Percentiles rank a stretch among this genome's conserved stretches.
phyloP scores from a whole-genome alignment of 2,329 filamentous ascomycete genomes.

The Cladophialophora chaetospira region DNA sequence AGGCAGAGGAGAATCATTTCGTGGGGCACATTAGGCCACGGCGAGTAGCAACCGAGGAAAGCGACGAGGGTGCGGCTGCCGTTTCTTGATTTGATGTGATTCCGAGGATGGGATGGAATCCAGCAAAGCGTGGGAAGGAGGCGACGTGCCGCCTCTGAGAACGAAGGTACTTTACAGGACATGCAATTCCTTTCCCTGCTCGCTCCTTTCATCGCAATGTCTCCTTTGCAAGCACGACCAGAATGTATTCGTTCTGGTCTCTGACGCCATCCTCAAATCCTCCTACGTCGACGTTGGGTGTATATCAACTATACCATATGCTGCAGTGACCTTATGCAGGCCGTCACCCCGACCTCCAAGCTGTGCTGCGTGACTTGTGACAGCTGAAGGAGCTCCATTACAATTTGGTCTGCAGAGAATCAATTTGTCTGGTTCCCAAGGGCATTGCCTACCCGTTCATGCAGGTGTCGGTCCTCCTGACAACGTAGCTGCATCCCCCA shows the following conservation, averaged over 20 bases:
- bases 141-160: not conserved
- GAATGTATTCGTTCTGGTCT: not conserved
- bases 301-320: not conserved
- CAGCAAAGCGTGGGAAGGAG: not conserved
- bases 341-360: not conserved
- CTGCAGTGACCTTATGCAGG: conserved; percentile 2
- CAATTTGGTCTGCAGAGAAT: conserved; percentile 16
- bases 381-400: conserved; percentile 3
- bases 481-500: conserved; percentile 17
- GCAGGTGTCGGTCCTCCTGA: conserved; percentile 20
- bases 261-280: not conserved
- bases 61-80: conserved; percentile 2
- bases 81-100: conserved; percentile 7
- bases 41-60: conserved; percentile 2
- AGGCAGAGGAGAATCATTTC: conserved; percentile 10
- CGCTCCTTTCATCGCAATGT: too few relatives aligned
- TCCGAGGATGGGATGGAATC: not conserved
- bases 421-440: conserved; percentile 9
- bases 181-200: too few relatives aligned
- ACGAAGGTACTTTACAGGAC: too few relatives aligned
- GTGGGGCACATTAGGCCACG: conserved; percentile 12
- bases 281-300: not conserved
- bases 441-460: conserved; percentile 20
- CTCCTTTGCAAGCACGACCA: not conserved
- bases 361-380: conserved; percentile 3